Evolutionary conservation across 495 filamentous ascomycete species (phyloP), one percentile per base, ranked within the genome.

Genomic region (Hypoxylon trugodes): DNA sequence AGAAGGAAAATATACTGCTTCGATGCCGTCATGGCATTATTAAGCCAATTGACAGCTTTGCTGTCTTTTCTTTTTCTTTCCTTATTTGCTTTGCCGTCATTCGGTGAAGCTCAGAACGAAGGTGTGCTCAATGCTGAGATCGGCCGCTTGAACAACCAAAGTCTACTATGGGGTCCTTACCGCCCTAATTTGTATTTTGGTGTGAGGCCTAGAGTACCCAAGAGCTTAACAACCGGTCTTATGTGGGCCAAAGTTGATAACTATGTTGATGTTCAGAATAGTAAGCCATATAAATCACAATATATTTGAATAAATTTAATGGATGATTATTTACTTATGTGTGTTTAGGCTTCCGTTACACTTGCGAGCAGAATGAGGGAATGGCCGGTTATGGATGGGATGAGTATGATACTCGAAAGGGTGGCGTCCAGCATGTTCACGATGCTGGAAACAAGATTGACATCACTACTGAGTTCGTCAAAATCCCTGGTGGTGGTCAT

Each of bases 321-420:
- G 9, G 16, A n/a, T 26, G 4, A 37, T 46, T 16, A 46, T 69
- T 72, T 46, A 76, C 54, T 37, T 19, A n/a, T n/a, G 12, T 41
- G 8, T 24, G 4, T 22, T 4, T 76, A 97, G 93, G 87, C 70
- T 87, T 97, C 64, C 88, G 95, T 59, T 90, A 98, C 73, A 96
- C 96, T 0, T 98, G 95, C 76, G 95, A 98, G 71, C 95, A 98
- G 74, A 82, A 93, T 72, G 92, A 96, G 71, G 90, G 88, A 56
- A 97, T 98, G 89, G 87, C 87, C 36, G 93, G 95, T 30, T 98
- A 98, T 72, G 95, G 94, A 58, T 98, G 95, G 95, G 94, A 98
- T 63, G 85, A 95, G 68, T 98, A 96, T 76, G 95, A 98, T 73
- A 86, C 91, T 16, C 82, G 95, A 43, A 87, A 81, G 37, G 95